Evolutionary conservation across 163 green algal species (phyloP), one percentile per base, ranked within the genome.

Genomic region (Chlamydomonas reinhardtii): DNA sequence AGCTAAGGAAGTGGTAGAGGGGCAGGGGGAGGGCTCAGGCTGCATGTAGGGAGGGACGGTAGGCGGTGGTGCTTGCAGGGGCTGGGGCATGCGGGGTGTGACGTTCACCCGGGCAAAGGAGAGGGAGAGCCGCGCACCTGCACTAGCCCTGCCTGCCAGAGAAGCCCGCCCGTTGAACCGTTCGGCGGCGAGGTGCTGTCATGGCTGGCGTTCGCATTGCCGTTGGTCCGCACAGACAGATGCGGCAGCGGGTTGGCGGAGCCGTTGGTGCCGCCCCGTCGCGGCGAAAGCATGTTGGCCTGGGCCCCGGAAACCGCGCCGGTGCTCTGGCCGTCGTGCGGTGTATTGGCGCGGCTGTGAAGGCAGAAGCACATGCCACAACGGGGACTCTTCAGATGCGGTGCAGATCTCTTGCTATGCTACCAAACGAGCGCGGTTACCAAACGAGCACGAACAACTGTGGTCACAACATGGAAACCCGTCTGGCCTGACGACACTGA

Each of bases 81-180:
- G 48, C 48, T 20, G 48, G 11, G 1, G 14, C 48, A 14, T 22
- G 48, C 19, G 48, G 19, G 48, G 48, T 56, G 39, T 5, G 39
- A 48, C 39, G 39, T n/a, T n/a, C n/a, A n/a, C n/a, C n/a, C 39
- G 39, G 8, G 5, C 39, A 5, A 48, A 8, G 39, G 39, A 5
- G 39, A 48, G 39, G 5, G 39, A 14, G 39, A 24, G 9, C 37
- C n/a, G 9, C 77, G 22, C 65, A 85, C 78, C 66, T 85, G 79
- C 69, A 86, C 79, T 4, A 34, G 39, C 32, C 79, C 73, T 16
- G 32, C 54, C 27, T 86, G 79, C 79, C 79, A 86, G 25, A 86
- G 54, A 69, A 86, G 34, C 14, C 64, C 66, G 16, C 79, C 79
- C 11, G 62, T 17, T 16, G 69, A 85, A 52, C 48, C 32, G 32